Evolutionary conservation across 1,284 basidiomycete genomes (phyloP).

Genomic region (Naganishia sp.): DNA sequence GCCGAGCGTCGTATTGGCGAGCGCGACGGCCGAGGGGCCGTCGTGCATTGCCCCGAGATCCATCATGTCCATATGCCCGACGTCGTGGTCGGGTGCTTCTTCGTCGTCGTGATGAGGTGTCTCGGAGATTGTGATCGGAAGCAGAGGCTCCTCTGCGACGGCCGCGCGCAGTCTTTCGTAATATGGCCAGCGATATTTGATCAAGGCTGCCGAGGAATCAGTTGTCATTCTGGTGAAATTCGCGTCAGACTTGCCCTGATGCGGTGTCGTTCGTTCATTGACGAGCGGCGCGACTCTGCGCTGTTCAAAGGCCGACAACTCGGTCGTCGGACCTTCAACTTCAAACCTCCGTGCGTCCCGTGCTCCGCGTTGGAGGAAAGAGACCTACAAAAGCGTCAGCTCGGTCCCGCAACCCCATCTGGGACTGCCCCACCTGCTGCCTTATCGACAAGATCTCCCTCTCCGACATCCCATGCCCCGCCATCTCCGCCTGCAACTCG

Average conservation of each 20-base stretch:
- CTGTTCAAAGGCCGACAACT: slow-evolving; percentile 2
- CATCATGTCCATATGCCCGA: slow-evolving; percentile 9
- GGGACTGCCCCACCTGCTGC: slow-evolving; percentile 15
- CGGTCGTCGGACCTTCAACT: not conserved
- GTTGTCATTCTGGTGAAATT: not conserved
- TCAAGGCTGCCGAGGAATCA: not conserved
- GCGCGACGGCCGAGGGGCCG: not conserved
- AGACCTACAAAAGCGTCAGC: not conserved
- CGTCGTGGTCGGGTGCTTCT: not conserved
- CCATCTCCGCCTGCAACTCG: slow-evolving; percentile 12
- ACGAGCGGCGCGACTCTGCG: slow-evolving; percentile 11
- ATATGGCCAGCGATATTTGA: slow-evolving; percentile 22
- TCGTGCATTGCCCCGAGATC: slow-evolving; percentile 5
- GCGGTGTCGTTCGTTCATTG: not conserved
- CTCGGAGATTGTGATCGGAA: not conserved
- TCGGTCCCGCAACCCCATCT: not conserved
- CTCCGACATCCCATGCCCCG: slow-evolving; percentile 14
- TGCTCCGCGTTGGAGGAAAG: slow-evolving; percentile 15
- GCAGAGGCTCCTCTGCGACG: not conserved
- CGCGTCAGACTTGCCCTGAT: slow-evolving; percentile 3
- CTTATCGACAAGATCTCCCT: slow-evolving; percentile 22
- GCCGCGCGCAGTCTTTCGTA: slow-evolving; percentile 11
- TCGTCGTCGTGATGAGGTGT: not conserved
- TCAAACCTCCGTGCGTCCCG: slow-evolving; percentile 18
- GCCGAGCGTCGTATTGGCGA: slow-evolving; percentile 18